Evolutionary conservation across 768 basidiomycete genomes (phyloP).

Genomic region (Thelephora aurantiotincta): DNA sequence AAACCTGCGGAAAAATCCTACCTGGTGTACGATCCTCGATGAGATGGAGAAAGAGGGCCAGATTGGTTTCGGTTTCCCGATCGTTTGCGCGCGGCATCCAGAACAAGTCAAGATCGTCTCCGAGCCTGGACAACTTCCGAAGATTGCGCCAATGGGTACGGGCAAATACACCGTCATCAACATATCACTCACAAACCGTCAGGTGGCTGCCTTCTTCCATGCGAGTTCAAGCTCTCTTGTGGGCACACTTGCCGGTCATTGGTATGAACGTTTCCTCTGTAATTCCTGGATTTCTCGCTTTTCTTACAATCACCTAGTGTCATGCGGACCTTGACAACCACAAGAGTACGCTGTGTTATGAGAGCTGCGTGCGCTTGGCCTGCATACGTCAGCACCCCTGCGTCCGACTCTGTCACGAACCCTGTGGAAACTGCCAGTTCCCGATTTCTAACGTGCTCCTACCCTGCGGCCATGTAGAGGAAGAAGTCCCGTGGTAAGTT

Average conservation of each 20-base stretch:
- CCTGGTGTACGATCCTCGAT: slow-evolving; percentile 47
- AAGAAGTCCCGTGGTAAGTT: slow-evolving; percentile 16
- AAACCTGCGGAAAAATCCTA: slow-evolving; percentile 34
- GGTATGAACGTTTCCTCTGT: slow-evolving; percentile 3
- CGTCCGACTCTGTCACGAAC: slow-evolving; percentile 13
- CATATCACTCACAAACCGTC: not conserved
- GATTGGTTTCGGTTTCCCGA: slow-evolving; percentile 39
- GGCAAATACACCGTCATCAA: not conserved
- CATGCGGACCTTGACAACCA: slow-evolving; percentile 13
- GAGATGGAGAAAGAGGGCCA: slow-evolving; percentile 33
- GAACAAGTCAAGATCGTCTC: slow-evolving; percentile 26
- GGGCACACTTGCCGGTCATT: slow-evolving; percentile 18
- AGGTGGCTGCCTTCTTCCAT: slow-evolving; percentile 19
- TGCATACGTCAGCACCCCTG: slow-evolving; percentile 16
- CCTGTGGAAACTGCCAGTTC: slow-evolving; percentile 16
- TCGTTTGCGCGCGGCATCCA: slow-evolving; percentile 43
- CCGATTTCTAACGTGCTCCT: slow-evolving; percentile 11
- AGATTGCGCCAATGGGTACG: slow-evolving; percentile 43
- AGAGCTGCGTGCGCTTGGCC: slow-evolving; percentile 10
- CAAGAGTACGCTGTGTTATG: slow-evolving; percentile 10
- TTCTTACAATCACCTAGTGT: slow-evolving; percentile 4
- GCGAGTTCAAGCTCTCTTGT: slow-evolving; percentile 14
- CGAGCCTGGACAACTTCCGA: slow-evolving; percentile 34
- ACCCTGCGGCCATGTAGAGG: slow-evolving; percentile 14
- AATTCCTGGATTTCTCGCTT: not conserved